Base-by-base conservation (phyloP, 169 alveolate species). In the Plasmodium sp. region DNA sequence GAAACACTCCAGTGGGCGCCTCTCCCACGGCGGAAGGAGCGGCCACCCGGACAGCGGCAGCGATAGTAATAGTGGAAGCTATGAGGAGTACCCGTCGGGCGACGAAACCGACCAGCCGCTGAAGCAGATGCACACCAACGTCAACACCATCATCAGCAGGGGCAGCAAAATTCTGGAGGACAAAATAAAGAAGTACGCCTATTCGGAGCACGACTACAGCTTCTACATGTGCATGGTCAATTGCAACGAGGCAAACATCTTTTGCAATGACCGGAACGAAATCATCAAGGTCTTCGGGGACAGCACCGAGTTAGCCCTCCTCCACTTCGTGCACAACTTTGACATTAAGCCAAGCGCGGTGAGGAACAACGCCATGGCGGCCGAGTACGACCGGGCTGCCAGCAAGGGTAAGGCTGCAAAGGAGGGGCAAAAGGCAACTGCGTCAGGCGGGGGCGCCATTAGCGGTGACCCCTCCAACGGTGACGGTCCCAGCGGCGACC, bases 91-190 rank as follows among this genome's bases (percentile, higher is more conserved):
- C 3, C 45, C 31, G 36, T 62, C 41, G 12, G 73, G n/a, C 7
- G 39, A 6, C 27, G 81, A 58, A 81, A 58, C 77, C 36, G 71
- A 43, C 1, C 62, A 39, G 7, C 81, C 93, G 1, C 33, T 86
- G 4, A 75, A 27, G 2, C 51, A 86, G 3, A 86, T 86, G 93
- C 41, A 54, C 5, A 54, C 86, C 2, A 86, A 86, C 62, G 93
- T 71, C 4, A 79, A 90, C 56, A 90, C 94, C 14, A 80, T 90
- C 10, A 90, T 90, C 16, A 90, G 94, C 51, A 58, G 94, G 39
- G 94, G 94, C 1, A 90, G 94, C 73, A 90, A 80, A 81, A 90
- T 90, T 31, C 10, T 90, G n/a, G 94, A 90, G 43, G 94, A 90
- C 67, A 79, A 90, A 74, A 90, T 90, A 18, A 90, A 41, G 31